Base-by-base conservation (phyloP, 2,329 filamentous ascomycete genomes). In the Periglandula ipomoeae region DNA sequence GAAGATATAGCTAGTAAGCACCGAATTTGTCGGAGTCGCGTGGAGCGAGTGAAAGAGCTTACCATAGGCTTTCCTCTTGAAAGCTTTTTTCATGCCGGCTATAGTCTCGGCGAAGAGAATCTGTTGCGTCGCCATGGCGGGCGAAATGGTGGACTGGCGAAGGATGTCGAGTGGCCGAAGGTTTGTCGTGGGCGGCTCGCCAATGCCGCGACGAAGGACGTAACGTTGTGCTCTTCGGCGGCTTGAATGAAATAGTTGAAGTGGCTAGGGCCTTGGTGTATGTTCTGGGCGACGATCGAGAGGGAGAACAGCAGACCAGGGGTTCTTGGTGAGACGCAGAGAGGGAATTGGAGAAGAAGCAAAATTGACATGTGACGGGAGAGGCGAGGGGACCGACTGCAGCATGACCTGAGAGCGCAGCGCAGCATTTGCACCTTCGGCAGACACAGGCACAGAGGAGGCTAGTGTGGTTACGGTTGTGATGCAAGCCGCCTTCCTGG, bases 71-170 rank as follows among this genome's bases (percentile, higher is more conserved):
- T 77, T 81, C 53, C 81, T 70, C 61, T 83, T 84, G 52, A 84
- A 69, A 5, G 81, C 80, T 65, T 82, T 81, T 59, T 82, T 85
- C 75, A 86, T 82, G 46, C 75, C 79, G 56, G 75, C 72, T 61
- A 85, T 81, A 19, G 82, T 85, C 59, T 85, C 81, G 53, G 78
- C 73, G 60, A 85, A 79, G 50, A 83, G 68, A 38, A 80, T 69
- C 58, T 84, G 80, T 59, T 84, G 79, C 49, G 66, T 65, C 50
- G 70, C 67, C 68, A 72, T 72, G 57, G 52, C 54, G 51, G 56
- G 50, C 34, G 35, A 39, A 32, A 34, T 32, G n/a, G 17, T 30
- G 30, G 11, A 17, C 10, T 24, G 27, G 23, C 32, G 22, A 30
- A 34, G 5, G 27, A 13, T 32, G 17, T 43, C 27, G 15, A 30